A percentile compares a stretch with the other conserved stretches of the same genome.
These are phyloP conservation scores for Epichloe gansuensis DNA, from an alignment of 2,329 filamentous ascomycete genomes.

Conservation along the genomic window DNA sequence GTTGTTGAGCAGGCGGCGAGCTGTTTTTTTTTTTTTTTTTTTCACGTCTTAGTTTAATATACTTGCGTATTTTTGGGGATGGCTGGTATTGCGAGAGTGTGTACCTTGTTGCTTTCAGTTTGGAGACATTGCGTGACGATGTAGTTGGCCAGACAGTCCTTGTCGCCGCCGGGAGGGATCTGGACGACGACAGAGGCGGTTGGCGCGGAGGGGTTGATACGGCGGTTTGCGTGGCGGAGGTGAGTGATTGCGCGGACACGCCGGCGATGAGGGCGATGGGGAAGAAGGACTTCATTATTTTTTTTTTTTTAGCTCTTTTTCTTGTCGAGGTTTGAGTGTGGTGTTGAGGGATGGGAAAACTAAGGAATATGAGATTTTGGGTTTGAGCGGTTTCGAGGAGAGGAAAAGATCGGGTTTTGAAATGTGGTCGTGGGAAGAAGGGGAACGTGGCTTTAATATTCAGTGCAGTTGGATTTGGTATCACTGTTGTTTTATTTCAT, in stretches of 20 bases:
- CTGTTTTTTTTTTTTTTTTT: constrained; percentile 8
- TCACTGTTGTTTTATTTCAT: too few species aligned
- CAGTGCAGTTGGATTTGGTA: too few species aligned
- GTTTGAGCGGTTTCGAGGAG: too few species aligned
- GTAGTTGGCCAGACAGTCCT: constrained; percentile 30
- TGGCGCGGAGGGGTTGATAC: neutral
- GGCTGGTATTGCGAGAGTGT: neutral
- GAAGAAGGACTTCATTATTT: constrained; percentile 34
- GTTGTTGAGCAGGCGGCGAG: constrained; percentile 23
- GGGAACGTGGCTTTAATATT: too few species aligned
- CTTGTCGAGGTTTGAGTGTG: too few species aligned
- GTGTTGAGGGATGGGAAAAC: too few species aligned
- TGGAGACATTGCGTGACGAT: constrained; percentile 34
- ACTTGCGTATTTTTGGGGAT: neutral
- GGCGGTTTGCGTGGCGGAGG: neutral
- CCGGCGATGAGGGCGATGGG: constrained; percentile 25
- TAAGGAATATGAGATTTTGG: too few species aligned
- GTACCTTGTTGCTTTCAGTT: constrained; percentile 27
- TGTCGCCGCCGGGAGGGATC: constrained; percentile 7
- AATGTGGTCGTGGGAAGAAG: too few species aligned
- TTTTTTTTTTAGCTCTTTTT: neutral
- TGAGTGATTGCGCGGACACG: constrained; percentile 18
- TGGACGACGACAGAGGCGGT: neutral
- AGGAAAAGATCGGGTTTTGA: fast-evolving
- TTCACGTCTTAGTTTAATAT: too few species aligned